Conservation (phyloP, 495 filamentous ascomycete genomes). For the Penicillium roqueforti region DNA sequence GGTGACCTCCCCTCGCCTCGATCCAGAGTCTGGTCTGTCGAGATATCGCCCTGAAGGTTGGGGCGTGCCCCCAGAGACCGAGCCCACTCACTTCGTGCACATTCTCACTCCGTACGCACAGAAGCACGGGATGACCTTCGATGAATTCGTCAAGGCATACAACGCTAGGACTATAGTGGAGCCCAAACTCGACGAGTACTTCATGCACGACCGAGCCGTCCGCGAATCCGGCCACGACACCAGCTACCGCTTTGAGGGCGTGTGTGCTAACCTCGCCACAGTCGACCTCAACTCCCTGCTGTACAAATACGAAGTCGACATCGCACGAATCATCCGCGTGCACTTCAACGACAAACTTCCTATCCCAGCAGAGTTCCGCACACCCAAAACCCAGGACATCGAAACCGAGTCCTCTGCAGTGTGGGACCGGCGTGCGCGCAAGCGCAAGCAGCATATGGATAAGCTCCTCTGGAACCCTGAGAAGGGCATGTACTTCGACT, state of each 20-base stretch:
- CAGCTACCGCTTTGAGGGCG: conserved; percentile 81
- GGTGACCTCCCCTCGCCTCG: conserved; percentile 74
- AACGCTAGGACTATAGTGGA: conserved; percentile 73
- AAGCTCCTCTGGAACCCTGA: conserved; percentile 88
- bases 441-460: conserved; percentile 74
- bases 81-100: conserved; percentile 81
- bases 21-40: conserved; percentile 77
- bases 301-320: conserved; percentile 95
- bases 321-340: conserved; percentile 73
- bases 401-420: conserved; percentile 71
- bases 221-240: conserved; percentile 98
- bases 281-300: conserved; percentile 90
- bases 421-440: conserved; percentile 84
- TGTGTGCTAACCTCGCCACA: conserved; percentile 85
- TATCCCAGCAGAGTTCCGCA: conserved; percentile 76
- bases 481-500: conserved; percentile 95
- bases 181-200: conserved; percentile 89
- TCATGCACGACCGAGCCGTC: conserved; percentile 89
- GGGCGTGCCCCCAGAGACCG: conserved; percentile 92
- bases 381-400: conserved; percentile 49
- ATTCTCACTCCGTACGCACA: conserved; percentile 80
- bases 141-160: conserved; percentile 81
- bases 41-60: conserved; percentile 83
- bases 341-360: conserved; percentile 74
- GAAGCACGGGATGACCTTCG: conserved; percentile 75